These are phyloP conservation scores for Alternaria angustiovoidea DNA, from an alignment of 2,329 filamentous ascomycete species.

Conservation along the genomic window DNA sequence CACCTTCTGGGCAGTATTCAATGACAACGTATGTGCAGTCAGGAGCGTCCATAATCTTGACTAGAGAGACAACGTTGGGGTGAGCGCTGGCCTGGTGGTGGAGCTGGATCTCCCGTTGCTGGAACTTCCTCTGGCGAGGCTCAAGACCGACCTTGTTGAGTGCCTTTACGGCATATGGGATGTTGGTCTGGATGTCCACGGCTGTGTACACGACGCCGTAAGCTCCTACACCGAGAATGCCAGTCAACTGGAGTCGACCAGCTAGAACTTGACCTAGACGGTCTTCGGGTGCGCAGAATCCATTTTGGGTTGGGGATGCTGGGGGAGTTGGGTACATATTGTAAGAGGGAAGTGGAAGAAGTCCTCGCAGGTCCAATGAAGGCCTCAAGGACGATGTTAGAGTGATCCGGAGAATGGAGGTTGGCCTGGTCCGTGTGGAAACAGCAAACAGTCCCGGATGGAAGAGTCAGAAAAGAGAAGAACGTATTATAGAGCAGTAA, in stretches of 20 bases:
- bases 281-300: slow-evolving; percentile 72
- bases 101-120: slow-evolving; percentile 89
- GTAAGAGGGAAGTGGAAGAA: slow-evolving; percentile 25
- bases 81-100: slow-evolving; percentile 90
- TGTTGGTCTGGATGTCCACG: slow-evolving; percentile 80
- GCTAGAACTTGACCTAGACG: slow-evolving; percentile 85
- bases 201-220: slow-evolving; percentile 97
- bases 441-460: slow-evolving; percentile 15
- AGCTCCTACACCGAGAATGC: slow-evolving; percentile 89
- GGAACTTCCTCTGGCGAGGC: slow-evolving; percentile 84
- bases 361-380: slow-evolving; percentile 53
- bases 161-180: slow-evolving; percentile 93
- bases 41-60: slow-evolving; percentile 88
- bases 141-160: slow-evolving; percentile 95
- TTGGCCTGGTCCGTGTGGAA: slow-evolving; percentile 14
- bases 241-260: slow-evolving; percentile 81
- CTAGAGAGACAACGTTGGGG: slow-evolving; percentile 90
- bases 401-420: slow-evolving; percentile 28
- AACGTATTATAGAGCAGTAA: slow-evolving; percentile 28
- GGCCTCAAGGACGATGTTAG: slow-evolving; percentile 49
- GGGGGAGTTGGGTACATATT: slow-evolving; percentile 62
- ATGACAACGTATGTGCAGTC: slow-evolving; percentile 97
- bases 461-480: slow-evolving; percentile 15
- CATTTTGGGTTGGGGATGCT: slow-evolving; percentile 56
- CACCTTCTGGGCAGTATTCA: slow-evolving; percentile 96